Evolutionary conservation across 495 filamentous ascomycete species (phyloP).

Genomic region (Lophiostoma macrostomum): DNA sequence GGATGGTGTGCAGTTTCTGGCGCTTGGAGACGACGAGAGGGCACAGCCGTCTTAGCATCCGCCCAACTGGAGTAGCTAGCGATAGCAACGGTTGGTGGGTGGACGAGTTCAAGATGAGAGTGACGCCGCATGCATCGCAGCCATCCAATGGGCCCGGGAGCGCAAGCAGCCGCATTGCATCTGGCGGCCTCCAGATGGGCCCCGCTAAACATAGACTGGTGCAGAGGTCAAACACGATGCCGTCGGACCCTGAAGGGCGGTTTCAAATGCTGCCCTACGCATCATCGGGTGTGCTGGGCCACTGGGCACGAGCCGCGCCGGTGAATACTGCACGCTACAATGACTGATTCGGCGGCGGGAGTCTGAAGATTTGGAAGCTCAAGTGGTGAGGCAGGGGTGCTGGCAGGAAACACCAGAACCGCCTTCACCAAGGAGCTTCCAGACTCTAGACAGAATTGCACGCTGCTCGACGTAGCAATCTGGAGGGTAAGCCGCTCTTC

Average conservation of each 20-base stretch:
- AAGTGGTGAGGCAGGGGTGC: neutral
- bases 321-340: neutral
- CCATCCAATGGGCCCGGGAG: slow-evolving; percentile 28
- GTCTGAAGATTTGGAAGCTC: neutral
- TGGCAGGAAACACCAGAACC: neutral
- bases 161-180: slow-evolving; percentile 28
- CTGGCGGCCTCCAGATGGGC: slow-evolving; percentile 11
- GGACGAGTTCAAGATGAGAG: neutral
- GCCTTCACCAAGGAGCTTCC: neutral
- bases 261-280: slow-evolving; percentile 35
- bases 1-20: slow-evolving; percentile 7
- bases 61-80: neutral
- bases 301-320: slow-evolving; percentile 1
- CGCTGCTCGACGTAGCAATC: too few species aligned
- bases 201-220: slow-evolving; percentile 25
- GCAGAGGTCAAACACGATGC: slow-evolving; percentile 31
- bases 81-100: slow-evolving; percentile 13
- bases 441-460: too few species aligned
- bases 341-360: neutral
- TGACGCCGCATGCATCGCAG: slow-evolving; percentile 18
- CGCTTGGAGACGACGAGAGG: slow-evolving; percentile 9
- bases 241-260: slow-evolving; percentile 21
- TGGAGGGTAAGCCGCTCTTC: too few species aligned
- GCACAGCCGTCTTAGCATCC: neutral
- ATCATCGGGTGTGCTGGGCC: slow-evolving; percentile 16